phyloP scores from a whole-genome alignment of 23 red algal genomes.

The Gracilaria gracilis region DNA sequence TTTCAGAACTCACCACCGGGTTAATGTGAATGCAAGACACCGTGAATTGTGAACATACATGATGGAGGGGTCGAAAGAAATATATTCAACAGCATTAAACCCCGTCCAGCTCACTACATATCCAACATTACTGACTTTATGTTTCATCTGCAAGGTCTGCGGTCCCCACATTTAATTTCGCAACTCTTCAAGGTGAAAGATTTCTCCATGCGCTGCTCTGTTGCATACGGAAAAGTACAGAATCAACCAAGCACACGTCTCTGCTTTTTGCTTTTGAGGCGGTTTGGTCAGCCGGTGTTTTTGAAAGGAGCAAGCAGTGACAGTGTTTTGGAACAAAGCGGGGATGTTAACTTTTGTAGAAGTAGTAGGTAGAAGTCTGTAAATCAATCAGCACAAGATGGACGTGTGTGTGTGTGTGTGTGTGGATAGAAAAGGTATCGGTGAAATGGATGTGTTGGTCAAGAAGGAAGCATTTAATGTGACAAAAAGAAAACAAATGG shows the following conservation, averaged over 20 bases:
- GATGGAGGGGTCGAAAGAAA: background rate
- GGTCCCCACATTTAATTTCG: too few relatives aligned
- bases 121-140: too few relatives aligned
- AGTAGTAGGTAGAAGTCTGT: too few relatives aligned
- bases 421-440: too few relatives aligned
- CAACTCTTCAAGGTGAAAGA: background rate
- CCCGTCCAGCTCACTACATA: background rate
- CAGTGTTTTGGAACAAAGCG: too few relatives aligned
- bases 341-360: too few relatives aligned
- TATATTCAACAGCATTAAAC: background rate
- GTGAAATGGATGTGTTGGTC: background rate
- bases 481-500: background rate
- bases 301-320: background rate
- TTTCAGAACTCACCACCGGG: constrained; percentile 1
- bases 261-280: background rate
- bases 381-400: too few relatives aligned
- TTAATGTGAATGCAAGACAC: too few relatives aligned
- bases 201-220: background rate
- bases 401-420: too few relatives aligned
- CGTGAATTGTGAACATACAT: background rate
- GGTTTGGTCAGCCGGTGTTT: background rate
- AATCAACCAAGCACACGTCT: too few relatives aligned
- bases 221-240: too few relatives aligned
- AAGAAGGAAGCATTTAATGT: background rate
- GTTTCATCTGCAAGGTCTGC: too few relatives aligned